These are phyloP conservation scores for Rhynchosporium secalis DNA, from an alignment of 2,329 filamentous ascomycete genomes.

Conservation along the genomic window DNA sequence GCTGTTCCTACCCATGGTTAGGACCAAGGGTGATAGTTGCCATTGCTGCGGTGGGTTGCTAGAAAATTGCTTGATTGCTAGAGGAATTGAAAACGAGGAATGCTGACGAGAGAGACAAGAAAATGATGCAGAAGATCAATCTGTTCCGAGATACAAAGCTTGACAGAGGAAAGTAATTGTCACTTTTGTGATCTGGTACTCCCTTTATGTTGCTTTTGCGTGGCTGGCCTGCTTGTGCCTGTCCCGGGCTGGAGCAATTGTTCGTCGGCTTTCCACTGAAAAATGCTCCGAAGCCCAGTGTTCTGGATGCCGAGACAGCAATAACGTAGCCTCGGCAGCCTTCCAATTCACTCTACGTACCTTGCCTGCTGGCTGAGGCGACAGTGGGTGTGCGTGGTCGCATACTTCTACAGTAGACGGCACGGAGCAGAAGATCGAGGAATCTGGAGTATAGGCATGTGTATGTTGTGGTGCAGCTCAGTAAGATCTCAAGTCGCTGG, in stretches of 20 bases:
- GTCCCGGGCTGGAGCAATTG: conserved; percentile 5
- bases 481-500: no score
- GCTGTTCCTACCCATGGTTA: conserved; percentile 36
- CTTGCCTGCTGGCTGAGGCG: no score
- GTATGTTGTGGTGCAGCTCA: no score
- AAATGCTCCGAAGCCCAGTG: neutral
- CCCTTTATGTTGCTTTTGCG: neutral
- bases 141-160: neutral
- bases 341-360: no score
- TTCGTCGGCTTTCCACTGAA: conserved; percentile 1
- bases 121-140: no score
- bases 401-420: no score
- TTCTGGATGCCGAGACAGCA: neutral
- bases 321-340: neutral
- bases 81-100: neutral
- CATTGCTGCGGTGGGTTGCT: conserved; percentile 29
- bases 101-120: neutral
- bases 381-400: no score
- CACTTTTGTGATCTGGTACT: neutral
- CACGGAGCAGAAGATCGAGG: no score
- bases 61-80: neutral
- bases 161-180: neutral
- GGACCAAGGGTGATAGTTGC: conserved; percentile 35
- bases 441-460: no score
- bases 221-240: neutral